Evolutionary conservation across 331 rosid genomes (phyloP).

Genomic region (Dryas integrifolia): DNA sequence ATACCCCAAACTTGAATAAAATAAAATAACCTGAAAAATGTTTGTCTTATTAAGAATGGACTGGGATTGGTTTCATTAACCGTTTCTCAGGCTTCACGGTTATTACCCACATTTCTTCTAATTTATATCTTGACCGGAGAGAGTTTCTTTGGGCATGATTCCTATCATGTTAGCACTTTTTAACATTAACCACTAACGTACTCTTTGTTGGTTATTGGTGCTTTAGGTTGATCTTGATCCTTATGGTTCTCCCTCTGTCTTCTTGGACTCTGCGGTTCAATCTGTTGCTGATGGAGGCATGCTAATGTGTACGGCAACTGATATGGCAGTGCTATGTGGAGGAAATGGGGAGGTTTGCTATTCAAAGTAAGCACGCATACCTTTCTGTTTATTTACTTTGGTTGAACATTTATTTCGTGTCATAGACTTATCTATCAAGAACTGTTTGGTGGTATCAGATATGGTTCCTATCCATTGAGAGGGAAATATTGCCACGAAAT

Average conservation of each 20-base stretch:
- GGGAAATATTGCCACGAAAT: slow-evolving; percentile 97
- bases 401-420: slow-evolving; percentile 12
- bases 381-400: slow-evolving; percentile 20
- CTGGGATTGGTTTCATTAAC: background rate
- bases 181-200: slow-evolving; percentile 12
- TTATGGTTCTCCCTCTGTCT: slow-evolving; percentile 90
- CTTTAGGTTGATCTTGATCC: slow-evolving; percentile 99
- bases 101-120: background rate
- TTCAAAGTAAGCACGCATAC: slow-evolving; percentile 67
- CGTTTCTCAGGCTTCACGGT: background rate
- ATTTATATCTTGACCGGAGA: background rate
- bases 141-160: background rate
- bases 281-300: slow-evolving; percentile 94
- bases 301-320: slow-evolving; percentile 98
- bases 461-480: slow-evolving; percentile 90
- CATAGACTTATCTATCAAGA: slow-evolving; percentile 19
- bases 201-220: slow-evolving; percentile 11
- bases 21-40: background rate
- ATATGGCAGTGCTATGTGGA: slow-evolving; percentile 97
- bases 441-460: slow-evolving; percentile 47
- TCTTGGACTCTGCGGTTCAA: slow-evolving; percentile 95
- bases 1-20: background rate
- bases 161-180: background rate
- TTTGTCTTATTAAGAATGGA: background rate
- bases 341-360: slow-evolving; percentile 99